Evolutionary conservation across 805 yeast species (phyloP), one percentile per base, ranked within the genome.

Genomic region (Cyberlindnera samutprakarnensis): DNA sequence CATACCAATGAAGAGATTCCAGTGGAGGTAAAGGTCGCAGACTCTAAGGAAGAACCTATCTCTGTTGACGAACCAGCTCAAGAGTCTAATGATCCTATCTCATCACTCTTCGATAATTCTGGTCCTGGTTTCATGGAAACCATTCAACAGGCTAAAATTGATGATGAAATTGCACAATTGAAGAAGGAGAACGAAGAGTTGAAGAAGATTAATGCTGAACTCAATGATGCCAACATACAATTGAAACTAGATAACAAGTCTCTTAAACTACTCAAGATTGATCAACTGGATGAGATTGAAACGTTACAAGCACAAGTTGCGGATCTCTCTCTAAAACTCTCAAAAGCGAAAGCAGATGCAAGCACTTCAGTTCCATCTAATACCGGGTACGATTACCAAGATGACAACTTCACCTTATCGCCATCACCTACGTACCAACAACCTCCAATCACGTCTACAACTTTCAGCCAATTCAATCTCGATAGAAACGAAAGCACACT

Each of bases 241-340:
- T 46, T 70, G 4, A 65, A 65, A 27, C 38, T 48, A 18, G 67
- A 67, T 31, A 38, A 65, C 12, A 68, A 62, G 26, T 44, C 47
- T 4, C 38, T 59, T 10, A 59, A 59, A 16, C 50, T 59, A 16
- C 57, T 56, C 21, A 49, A 58, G 33, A 38, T 66, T 19, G 59
- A 61, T 16, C 57, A 55, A 14, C 50, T 56, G 25, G 58, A 64
- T 6, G 47, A 56, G 23, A 47, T 53, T 16, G 55, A 60, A 32
- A 51, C 53, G 5, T 38, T 52, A n/a, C 43, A 52, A 33, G 44
- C 51, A 7, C 42, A 45, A 25, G 35, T 52, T 10, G 37, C 44
- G 14, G 53, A 57, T 18, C 41, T 46, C 9, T 49, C 55, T 28
- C 24, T 47, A 14, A 44, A 41, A 12, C 23, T 43, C 13, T 38